phyloP scores from a whole-genome alignment of 1,284 basidiomycete genomes.

The Trametes hirsuta region DNA sequence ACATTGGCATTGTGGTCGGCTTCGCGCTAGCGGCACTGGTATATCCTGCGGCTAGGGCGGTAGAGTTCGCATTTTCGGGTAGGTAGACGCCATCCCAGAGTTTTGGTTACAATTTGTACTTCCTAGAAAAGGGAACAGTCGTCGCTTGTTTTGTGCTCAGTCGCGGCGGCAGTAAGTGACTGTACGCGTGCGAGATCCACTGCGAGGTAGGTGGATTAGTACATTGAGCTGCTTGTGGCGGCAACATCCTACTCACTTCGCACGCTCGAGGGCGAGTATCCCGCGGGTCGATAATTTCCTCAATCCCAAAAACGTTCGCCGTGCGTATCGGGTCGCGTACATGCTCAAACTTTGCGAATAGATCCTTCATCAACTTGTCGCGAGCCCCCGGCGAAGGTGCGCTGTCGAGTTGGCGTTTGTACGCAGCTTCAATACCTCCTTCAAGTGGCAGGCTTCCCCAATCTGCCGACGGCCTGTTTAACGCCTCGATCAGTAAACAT shows the following conservation, averaged over 20 bases:
- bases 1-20: constrained; percentile 57
- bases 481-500: not conserved
- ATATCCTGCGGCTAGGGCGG: constrained; percentile 44
- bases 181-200: constrained; percentile 21
- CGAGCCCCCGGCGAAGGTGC: constrained; percentile 38
- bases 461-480: constrained; percentile 46
- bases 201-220: not conserved
- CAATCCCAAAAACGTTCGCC: constrained; percentile 44
- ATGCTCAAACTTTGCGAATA: constrained; percentile 42
- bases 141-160: constrained; percentile 1
- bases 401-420: constrained; percentile 44
- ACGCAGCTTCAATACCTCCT: constrained; percentile 49
- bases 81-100: constrained; percentile 1
- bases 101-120: constrained; percentile 12
- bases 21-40: constrained; percentile 44
- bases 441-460: constrained; percentile 49
- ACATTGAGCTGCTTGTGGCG: no score
- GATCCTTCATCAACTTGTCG: constrained; percentile 41
- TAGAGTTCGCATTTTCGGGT: constrained; percentile 36
- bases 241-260: constrained; percentile 34
- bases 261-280: constrained; percentile 45
- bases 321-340: constrained; percentile 43
- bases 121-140: not conserved
- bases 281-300: constrained; percentile 48
- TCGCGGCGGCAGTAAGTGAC: constrained; percentile 8